Evolutionary conservation across 768 basidiomycete genomes (phyloP).

Genomic region (Neoboletus magnificus): DNA sequence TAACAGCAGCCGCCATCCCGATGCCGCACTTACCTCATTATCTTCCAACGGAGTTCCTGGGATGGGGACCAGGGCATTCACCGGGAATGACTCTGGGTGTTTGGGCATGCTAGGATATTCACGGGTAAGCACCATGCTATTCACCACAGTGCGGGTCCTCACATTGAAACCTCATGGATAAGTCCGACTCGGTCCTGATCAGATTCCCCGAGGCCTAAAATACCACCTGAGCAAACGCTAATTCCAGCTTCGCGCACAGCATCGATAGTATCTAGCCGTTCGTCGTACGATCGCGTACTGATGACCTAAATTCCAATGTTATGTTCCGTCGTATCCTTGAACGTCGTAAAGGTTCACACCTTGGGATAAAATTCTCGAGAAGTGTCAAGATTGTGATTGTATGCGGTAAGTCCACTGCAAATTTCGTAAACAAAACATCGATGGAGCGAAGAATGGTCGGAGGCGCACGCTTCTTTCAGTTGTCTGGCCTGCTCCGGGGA

Average conservation of each 20-base stretch:
- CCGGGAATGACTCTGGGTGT: conserved; percentile 98
- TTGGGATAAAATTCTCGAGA: conserved; percentile 95
- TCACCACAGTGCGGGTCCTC: conserved; percentile 26
- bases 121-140: conserved; percentile 2
- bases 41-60: conserved; percentile 88
- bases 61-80: conserved; percentile 96
- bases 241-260: conserved; percentile 95
- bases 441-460: background rate
- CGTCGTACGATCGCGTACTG: conserved; percentile 92
- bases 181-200: conserved; percentile 89
- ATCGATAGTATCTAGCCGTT: conserved; percentile 82
- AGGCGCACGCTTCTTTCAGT: conserved; percentile 85
- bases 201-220: conserved; percentile 89
- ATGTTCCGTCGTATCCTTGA: background rate
- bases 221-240: conserved; percentile 96
- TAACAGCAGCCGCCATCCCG: conserved; percentile 1
- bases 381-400: conserved; percentile 98
- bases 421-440: background rate
- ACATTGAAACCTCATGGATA: conserved; percentile 93
- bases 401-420: conserved; percentile 84
- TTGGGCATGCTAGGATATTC: conserved; percentile 69
- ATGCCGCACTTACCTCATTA: conserved; percentile 62
- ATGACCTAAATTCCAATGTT: conserved; percentile 63
- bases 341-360: conserved; percentile 39
- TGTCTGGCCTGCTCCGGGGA: conserved; percentile 87